A percentile compares a stretch with the other conserved stretches of the same genome.
Evolutionary conservation across 1,284 basidiomycete species (phyloP).

Genomic region (Tilletia walkeri): DNA sequence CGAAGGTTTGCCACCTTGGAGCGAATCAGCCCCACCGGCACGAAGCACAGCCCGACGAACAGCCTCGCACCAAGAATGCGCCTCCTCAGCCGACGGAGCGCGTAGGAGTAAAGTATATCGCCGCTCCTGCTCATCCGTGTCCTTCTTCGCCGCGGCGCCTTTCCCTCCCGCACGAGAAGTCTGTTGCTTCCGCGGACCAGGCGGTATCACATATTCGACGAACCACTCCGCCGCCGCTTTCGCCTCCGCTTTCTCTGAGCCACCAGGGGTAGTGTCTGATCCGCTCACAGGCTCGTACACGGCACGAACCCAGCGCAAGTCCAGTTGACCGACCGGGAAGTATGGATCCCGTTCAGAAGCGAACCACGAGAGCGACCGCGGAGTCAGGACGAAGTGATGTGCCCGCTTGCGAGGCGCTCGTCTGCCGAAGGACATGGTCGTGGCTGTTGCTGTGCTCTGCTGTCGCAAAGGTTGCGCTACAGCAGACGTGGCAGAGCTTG

Average conservation of each 20-base stretch:
- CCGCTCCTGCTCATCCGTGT: background rate
- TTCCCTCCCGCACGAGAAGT: slow-evolving; percentile 25
- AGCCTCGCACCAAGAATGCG: slow-evolving; percentile 16
- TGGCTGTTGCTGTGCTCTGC: background rate
- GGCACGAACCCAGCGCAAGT: slow-evolving; percentile 69
- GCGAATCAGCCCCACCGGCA: slow-evolving; percentile 15
- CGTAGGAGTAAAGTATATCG: slow-evolving; percentile 15
- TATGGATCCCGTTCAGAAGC: slow-evolving; percentile 73
- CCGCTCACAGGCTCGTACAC: slow-evolving; percentile 78
- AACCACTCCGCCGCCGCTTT: background rate
- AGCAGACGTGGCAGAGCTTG: slow-evolving; percentile 38
- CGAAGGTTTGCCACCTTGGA: slow-evolving; percentile 3
- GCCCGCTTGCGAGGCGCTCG: background rate
- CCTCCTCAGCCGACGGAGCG: slow-evolving; percentile 22
- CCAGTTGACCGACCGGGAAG: slow-evolving; percentile 90
- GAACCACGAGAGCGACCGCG: slow-evolving; percentile 46
- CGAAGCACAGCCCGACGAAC: slow-evolving; percentile 16
- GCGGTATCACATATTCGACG: slow-evolving; percentile 48
- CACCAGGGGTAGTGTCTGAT: slow-evolving; percentile 59
- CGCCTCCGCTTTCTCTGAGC: slow-evolving; percentile 28
- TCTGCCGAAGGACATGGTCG: background rate
- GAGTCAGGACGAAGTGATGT: slow-evolving; percentile 28
- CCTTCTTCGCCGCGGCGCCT: slow-evolving; percentile 16
- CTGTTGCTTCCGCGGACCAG: slow-evolving; percentile 52
- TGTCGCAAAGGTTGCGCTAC: background rate